Conservation (phyloP, 2,329 filamentous ascomycete genomes). For the Scleromitrula shiraiana region DNA sequence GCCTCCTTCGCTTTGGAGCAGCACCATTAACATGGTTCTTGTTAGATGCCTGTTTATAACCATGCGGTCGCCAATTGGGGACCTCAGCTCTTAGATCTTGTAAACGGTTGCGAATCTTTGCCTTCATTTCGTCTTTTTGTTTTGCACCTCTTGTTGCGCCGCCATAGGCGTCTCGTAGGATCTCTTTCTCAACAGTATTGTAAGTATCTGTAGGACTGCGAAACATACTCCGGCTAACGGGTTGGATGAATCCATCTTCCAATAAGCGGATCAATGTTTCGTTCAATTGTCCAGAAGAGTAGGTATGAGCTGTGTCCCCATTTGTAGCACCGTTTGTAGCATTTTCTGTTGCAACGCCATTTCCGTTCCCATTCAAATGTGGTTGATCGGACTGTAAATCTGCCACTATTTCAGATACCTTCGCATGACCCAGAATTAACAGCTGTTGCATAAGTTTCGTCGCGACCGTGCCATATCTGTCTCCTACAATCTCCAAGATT, state of each 20-base stretch:
- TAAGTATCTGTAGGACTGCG: constrained; percentile 53
- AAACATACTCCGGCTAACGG: constrained; percentile 49
- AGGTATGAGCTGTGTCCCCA: constrained; percentile 4
- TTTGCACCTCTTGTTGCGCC: constrained; percentile 53
- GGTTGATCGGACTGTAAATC: constrained; percentile 40
- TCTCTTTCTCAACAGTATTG: constrained; percentile 54
- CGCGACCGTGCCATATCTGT: constrained; percentile 66
- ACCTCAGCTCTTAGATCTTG: constrained; percentile 41
- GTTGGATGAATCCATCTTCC: constrained; percentile 58
- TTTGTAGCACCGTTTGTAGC: constrained; percentile 17
- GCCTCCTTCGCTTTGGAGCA: constrained; percentile 43
- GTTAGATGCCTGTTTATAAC: constrained; percentile 3
- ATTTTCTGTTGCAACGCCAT: constrained; percentile 20
- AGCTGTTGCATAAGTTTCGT: constrained; percentile 68
- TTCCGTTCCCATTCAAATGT: constrained; percentile 30
- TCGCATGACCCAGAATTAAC: constrained; percentile 69
- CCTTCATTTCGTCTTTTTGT: constrained; percentile 54
- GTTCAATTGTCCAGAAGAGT: constrained; percentile 33
- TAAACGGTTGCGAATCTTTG: constrained; percentile 46
- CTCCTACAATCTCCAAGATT: constrained; percentile 67
- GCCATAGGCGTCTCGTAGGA: constrained; percentile 46
- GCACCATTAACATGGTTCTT: constrained; percentile 23
- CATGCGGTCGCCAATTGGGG: constrained; percentile 23
- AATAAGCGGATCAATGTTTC: constrained; percentile 43
- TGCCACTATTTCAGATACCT: constrained; percentile 60